phyloP scores from a whole-genome alignment of 2,329 filamentous ascomycete genomes.

The Sclerotinia sclerotiorum region DNA sequence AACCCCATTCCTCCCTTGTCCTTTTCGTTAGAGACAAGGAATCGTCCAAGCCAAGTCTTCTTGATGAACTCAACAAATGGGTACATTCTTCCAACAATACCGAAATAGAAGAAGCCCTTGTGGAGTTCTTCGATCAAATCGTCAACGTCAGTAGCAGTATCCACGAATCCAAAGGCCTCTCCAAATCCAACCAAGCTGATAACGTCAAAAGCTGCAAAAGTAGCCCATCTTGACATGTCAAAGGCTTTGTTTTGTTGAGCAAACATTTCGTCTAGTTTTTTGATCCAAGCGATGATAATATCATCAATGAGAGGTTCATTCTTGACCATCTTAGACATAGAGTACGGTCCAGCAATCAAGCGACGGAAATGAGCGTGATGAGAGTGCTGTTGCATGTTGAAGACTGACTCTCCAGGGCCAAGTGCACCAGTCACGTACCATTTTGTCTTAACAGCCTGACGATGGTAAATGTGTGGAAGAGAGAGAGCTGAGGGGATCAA shows the following conservation, averaged over 20 bases:
- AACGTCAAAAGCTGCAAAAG: constrained; percentile 53
- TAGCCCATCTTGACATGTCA: constrained; percentile 57
- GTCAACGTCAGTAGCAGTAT: constrained; percentile 51
- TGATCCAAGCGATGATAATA: constrained; percentile 52
- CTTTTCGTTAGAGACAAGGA: constrained; percentile 53
- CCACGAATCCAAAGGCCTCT: constrained; percentile 55
- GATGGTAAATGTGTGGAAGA: constrained; percentile 56
- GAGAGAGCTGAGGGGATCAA: constrained; percentile 54
- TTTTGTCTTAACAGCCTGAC: constrained; percentile 56
- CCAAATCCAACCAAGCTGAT: constrained; percentile 58
- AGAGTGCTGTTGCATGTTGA: constrained; percentile 56
- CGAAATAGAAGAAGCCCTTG: constrained; percentile 41
- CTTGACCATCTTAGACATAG: constrained; percentile 56
- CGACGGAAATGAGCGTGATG: constrained; percentile 54
- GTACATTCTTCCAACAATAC: constrained; percentile 49
- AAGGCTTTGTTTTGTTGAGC: constrained; percentile 47
- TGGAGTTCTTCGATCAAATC: constrained; percentile 56
- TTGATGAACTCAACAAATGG: constrained; percentile 57
- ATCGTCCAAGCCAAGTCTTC: constrained; percentile 52
- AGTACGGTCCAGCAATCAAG: constrained; percentile 53
- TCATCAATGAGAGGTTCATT: constrained; percentile 58
- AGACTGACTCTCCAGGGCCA: constrained; percentile 54
- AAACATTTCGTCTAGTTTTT: constrained; percentile 49
- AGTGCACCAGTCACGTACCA: constrained; percentile 60
- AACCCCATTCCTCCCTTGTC: constrained; percentile 55